phyloP scores from a whole-genome alignment of 169 alveolate genomes.

The Eimeria sp. region DNA sequence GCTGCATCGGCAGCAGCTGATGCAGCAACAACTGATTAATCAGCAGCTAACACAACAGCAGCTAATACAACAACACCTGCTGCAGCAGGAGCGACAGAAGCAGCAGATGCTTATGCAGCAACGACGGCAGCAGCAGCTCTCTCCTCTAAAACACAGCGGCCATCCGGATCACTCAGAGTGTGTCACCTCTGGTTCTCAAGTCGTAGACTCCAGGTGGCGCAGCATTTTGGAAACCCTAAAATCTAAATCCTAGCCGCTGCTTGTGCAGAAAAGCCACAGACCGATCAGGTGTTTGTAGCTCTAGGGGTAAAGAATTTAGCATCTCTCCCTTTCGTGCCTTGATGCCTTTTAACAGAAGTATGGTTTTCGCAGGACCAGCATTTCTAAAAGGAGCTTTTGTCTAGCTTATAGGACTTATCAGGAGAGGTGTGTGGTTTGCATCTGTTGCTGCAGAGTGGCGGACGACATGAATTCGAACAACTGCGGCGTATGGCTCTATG shows the following conservation, averaged over 20 bases:
- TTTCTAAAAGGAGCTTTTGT: neutral
- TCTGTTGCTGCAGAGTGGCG: conserved; percentile 29
- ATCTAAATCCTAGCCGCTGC: conserved; percentile 1
- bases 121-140: neutral
- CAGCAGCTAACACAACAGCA: neutral
- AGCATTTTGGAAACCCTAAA: neutral
- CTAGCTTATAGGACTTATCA: neutral
- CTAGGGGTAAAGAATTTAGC: neutral
- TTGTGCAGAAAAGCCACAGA: neutral
- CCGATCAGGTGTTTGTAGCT: neutral
- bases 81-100: neutral
- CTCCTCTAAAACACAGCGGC: neutral
- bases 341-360: neutral
- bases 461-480: neutral
- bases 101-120: neutral
- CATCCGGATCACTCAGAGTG: neutral
- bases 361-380: neutral
- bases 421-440: neutral
- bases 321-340: neutral
- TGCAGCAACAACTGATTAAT: neutral
- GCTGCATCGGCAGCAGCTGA: neutral
- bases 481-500: conserved; percentile 21
- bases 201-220: neutral
- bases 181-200: neutral
- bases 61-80: conserved; percentile 1